Evolutionary conservation across 495 filamentous ascomycete species (phyloP), one percentile per base, ranked within the genome.

Genomic region (Copromyces sp.): DNA sequence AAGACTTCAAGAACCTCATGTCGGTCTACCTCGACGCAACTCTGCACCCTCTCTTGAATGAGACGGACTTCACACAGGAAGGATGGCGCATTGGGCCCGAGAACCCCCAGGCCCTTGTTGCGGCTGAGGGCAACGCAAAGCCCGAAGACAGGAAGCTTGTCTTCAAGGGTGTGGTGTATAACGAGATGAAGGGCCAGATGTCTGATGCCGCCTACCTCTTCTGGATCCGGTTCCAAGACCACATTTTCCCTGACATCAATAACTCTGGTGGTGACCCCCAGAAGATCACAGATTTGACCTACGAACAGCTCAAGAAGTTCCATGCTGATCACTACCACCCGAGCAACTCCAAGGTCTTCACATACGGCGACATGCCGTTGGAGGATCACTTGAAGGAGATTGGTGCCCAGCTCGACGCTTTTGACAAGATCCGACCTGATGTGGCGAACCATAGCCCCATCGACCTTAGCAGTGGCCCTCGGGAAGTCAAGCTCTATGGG

Each of bases 141-240:
- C 78, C 79, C 71, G 83, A 81, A 69, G 83, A 82, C 69, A 87
- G 83, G 69, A 89, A 87, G 42, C 87, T 98, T 24, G 90, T 98
- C 16, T 99, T 99, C 86, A 99, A 99, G 80, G 95, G 95, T 32
- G 95, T 99, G 12, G 95, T 99, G 32, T 99, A 99, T 82, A 99
- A 99, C 78, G 95, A 99, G 83, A 99, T 99, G 95, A 99, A 99
- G 82, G 95, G 95, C 0, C 94, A 97, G 78, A 97, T 98, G 89
- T 98, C 95, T 9, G 95, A 98, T 81, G 93, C 95, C 16, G 93
- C 93, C 77, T 98, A 99, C 80, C 86, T 98, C 3, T 99, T 91
- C 83, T 98, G 97, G 76, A 95, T 97, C 73, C 85, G 89, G 70
- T 98, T 96, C 78, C 93, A 95, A 78, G 93, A 99, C 74, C 93